A percentile compares a stretch with the other conserved stretches of the same genome.
Conservation (phyloP, 352 stramenopile species). For the Phytophthora ramorum region DNA sequence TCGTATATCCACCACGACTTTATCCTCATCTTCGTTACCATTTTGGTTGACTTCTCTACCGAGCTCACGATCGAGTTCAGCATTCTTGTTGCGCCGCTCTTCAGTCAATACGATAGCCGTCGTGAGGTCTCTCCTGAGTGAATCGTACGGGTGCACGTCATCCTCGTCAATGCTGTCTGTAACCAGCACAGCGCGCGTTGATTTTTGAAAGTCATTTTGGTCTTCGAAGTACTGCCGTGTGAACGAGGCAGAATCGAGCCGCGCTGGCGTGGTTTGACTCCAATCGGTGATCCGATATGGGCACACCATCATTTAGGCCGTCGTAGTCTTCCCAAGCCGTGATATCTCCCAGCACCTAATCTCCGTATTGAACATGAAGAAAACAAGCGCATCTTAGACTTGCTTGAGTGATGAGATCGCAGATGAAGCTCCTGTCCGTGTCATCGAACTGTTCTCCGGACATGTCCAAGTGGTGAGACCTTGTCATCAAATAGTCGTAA, state of each 20-base stretch:
- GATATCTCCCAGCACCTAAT: constrained; percentile 31
- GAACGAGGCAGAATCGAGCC: too few species aligned
- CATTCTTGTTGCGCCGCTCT: constrained; percentile 11
- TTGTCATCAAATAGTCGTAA: too few species aligned
- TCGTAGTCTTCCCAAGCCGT: constrained; percentile 45
- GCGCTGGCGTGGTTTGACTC: too few species aligned
- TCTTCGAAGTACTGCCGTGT: constrained; percentile 12
- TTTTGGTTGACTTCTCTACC: too few species aligned
- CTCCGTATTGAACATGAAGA: constrained; percentile 18
- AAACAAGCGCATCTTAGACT: constrained; percentile 34
- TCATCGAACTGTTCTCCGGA: too few species aligned
- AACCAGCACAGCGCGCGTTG: constrained; percentile 29
- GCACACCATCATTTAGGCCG: too few species aligned
- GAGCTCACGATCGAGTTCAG: too few species aligned
- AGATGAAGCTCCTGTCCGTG: too few species aligned
- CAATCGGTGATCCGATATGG: too few species aligned
- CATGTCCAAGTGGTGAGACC: too few species aligned
- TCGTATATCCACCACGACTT: too few species aligned
- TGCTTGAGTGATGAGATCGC: constrained; percentile 8
- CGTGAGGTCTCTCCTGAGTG: constrained; percentile 33
- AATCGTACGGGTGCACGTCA: constrained; percentile 46
- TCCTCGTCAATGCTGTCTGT: constrained; percentile 47
- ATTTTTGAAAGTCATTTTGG: background rate
- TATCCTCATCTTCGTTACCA: too few species aligned
- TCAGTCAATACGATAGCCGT: constrained; percentile 34